These are phyloP conservation scores for Agrocybe pediades DNA, from an alignment of 768 basidiomycete species.

Conservation along the genomic window DNA sequence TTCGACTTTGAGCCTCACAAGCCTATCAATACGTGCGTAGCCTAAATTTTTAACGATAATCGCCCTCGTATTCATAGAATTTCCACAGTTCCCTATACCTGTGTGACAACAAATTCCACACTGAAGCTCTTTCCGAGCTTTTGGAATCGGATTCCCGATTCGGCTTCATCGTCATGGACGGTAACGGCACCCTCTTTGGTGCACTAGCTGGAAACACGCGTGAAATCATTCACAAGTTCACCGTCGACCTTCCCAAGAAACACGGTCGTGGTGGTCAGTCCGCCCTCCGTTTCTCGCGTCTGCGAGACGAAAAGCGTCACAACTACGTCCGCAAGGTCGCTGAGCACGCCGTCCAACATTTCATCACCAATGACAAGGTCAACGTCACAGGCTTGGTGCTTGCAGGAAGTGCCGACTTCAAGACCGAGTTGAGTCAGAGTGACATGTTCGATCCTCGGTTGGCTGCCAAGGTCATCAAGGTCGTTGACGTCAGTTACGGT, in stretches of 20 bases:
- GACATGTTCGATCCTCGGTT: slow-evolving; percentile 95
- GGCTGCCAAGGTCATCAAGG: slow-evolving; percentile 91
- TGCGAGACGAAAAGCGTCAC: slow-evolving; percentile 98
- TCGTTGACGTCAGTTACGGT: slow-evolving; percentile 98
- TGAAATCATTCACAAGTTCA: slow-evolving; percentile 97
- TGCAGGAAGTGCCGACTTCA: slow-evolving; percentile 98
- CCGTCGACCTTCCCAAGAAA: slow-evolving; percentile 98
- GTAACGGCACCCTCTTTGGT: slow-evolving; percentile 96
- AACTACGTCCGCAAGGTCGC: slow-evolving; percentile 99
- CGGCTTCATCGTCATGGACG: slow-evolving; percentile 99
- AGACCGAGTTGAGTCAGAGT: slow-evolving; percentile 93
- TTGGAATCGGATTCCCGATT: slow-evolving; percentile 97
- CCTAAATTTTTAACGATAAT: not conserved
- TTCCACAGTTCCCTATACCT: slow-evolving; percentile 90
- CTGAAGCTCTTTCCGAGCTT: slow-evolving; percentile 94
- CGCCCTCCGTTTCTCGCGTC: slow-evolving; percentile 98
- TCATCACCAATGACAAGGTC: slow-evolving; percentile 97
- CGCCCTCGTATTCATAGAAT: not conserved
- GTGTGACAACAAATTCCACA: slow-evolving; percentile 99
- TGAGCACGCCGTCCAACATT: slow-evolving; percentile 95
- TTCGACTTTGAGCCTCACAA: slow-evolving; percentile 99
- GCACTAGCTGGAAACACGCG: slow-evolving; percentile 96
- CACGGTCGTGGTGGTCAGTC: slow-evolving; percentile 99
- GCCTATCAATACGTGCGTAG: slow-evolving; percentile 92
- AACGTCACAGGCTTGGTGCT: slow-evolving; percentile 96